phyloP scores from a whole-genome alignment of 1,284 basidiomycete species.

The Marasmius tenuissimus region DNA sequence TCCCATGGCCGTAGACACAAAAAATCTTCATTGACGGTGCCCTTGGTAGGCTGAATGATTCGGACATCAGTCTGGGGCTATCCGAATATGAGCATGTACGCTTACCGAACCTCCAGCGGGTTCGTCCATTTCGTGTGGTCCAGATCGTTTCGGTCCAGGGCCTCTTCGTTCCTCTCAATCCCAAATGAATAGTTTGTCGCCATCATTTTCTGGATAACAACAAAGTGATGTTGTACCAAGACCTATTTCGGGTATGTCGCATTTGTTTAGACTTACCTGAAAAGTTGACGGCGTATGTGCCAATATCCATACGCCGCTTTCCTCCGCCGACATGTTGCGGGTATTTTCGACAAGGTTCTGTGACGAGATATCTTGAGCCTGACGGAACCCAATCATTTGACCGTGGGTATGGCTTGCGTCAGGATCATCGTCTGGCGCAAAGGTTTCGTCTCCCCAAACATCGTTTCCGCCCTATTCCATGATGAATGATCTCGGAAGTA shows the following conservation, averaged over 20 bases:
- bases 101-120: constrained; percentile 83
- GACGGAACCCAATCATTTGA: constrained; percentile 81
- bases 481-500: neutral
- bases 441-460: constrained; percentile 82
- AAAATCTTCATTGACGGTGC: constrained; percentile 94
- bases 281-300: constrained; percentile 84
- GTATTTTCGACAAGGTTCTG: constrained; percentile 26
- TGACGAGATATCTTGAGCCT: constrained; percentile 22
- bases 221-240: constrained; percentile 4
- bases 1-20: constrained; percentile 95
- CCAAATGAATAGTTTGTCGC: constrained; percentile 91
- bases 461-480: constrained; percentile 75
- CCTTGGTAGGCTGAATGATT: constrained; percentile 64
- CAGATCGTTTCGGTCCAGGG: constrained; percentile 63
- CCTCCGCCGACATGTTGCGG: constrained; percentile 79
- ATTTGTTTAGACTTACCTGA: constrained; percentile 48
- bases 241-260: neutral
- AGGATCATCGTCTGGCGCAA: constrained; percentile 75
- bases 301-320: constrained; percentile 80
- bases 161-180: constrained; percentile 77
- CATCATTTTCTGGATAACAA: constrained; percentile 75
- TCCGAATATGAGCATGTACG: constrained; percentile 3
- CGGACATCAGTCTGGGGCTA: neutral
- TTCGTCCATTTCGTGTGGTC: constrained; percentile 93
- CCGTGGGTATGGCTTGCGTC: constrained; percentile 38